phyloP scores from a whole-genome alignment of 495 filamentous ascomycete genomes.

The Penicillium roqueforti region DNA sequence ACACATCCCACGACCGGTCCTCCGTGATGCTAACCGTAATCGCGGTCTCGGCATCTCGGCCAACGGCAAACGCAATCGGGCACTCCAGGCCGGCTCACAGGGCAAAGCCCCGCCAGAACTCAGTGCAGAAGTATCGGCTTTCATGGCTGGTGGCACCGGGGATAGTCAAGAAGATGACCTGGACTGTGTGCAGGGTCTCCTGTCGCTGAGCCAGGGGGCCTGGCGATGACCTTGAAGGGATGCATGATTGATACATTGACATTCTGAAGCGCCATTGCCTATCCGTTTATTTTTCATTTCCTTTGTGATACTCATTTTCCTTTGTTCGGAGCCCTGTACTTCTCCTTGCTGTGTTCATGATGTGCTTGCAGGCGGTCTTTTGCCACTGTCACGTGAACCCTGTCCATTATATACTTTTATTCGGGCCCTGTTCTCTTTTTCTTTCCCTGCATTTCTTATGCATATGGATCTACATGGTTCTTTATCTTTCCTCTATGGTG shows the following conservation, averaged over 20 bases:
- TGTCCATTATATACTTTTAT: conserved; percentile 21
- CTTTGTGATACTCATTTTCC: conserved; percentile 19
- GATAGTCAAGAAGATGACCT: conserved; percentile 65
- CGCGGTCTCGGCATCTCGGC: conserved; percentile 27
- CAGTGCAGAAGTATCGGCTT: conserved; percentile 59
- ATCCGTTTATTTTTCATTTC: conserved; percentile 18
- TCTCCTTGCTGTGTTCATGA: conserved; percentile 22
- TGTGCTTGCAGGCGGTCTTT: conserved; percentile 36
- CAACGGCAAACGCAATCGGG: conserved; percentile 35
- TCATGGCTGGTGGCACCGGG: conserved; percentile 59
- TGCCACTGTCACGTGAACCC: conserved; percentile 29
- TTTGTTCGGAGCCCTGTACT: conserved; percentile 17
- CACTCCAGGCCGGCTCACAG: conserved; percentile 26
- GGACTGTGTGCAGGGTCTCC: conserved; percentile 72
- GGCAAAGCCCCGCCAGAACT: conserved; percentile 33
- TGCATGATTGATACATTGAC: not conserved
- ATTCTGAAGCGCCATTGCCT: conserved; percentile 4
- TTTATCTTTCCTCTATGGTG: conserved; percentile 1
- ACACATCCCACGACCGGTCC: conserved; percentile 38
- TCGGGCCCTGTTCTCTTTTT: conserved; percentile 9
- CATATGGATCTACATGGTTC: conserved; percentile 3
- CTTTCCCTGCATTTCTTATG: conserved; percentile 9
- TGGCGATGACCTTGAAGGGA: conserved; percentile 45
- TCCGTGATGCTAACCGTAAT: conserved; percentile 42
- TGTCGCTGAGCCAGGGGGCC: conserved; percentile 67